A percentile compares a stretch with the other conserved stretches of the same genome.
These are phyloP conservation scores for Tanacetum coccineum DNA, from an alignment of 129 eudicot species.

Conservation along the genomic window DNA sequence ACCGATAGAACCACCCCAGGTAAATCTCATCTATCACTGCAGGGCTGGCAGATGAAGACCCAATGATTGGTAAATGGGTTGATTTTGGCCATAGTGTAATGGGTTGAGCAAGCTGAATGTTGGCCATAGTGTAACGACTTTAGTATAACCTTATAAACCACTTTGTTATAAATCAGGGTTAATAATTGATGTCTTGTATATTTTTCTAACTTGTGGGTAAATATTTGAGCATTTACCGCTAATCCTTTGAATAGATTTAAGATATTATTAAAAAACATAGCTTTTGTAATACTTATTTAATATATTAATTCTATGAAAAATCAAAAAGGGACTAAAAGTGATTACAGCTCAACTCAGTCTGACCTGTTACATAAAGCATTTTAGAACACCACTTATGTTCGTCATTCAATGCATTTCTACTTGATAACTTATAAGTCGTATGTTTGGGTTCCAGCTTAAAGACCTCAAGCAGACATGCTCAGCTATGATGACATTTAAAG, in stretches of 20 bases:
- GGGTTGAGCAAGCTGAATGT: background rate
- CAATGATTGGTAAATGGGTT: background rate
- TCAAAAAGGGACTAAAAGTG: background rate
- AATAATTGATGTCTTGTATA: background rate
- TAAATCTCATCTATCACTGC: conserved; percentile 9
- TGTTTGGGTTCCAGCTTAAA: conserved; percentile 47
- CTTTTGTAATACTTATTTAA: background rate
- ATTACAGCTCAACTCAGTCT: conserved; percentile 2
- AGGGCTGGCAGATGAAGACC: background rate
- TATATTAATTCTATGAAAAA: background rate
- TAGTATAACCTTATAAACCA: background rate
- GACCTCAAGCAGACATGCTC: conserved; percentile 52
- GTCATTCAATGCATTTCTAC: background rate
- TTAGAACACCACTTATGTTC: no score
- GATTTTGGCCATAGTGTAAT: background rate
- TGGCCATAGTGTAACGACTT: background rate
- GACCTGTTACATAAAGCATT: background rate
- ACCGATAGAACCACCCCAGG: conserved; percentile 52
- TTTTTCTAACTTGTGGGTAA: no score
- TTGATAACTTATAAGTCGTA: background rate
- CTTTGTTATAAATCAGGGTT: background rate
- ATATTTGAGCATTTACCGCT: no score
- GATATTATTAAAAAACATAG: no score
- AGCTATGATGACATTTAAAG: conserved; percentile 72
- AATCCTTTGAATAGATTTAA: no score